Evolutionary conservation across 2,329 filamentous ascomycete genomes (phyloP), one percentile per base, ranked within the genome.

Genomic region (Nemania diffusa): DNA sequence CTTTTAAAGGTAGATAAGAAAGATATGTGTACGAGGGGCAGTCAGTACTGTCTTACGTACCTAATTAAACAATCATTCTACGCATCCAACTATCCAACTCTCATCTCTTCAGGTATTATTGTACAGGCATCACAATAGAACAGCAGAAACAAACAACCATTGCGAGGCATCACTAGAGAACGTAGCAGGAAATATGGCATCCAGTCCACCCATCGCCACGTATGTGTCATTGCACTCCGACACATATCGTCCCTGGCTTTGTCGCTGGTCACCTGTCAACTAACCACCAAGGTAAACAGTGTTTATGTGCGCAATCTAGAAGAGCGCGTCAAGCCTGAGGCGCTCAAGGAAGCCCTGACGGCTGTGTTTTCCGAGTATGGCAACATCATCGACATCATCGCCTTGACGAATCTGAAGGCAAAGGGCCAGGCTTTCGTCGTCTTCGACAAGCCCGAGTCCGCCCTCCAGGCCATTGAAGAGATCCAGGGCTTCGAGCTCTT

Each of bases 401-500:
- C 92, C 51, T 97, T 97, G 83, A 93, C 88, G 71, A 97, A 97
- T 79, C 81, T 98, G 32, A 94, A 92, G 78, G 92, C 93, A 50
- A 97, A 97, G 79, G 96, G 96, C 13, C 96, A 99, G 81, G 96
- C 96, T 0, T 99, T 99, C 78, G 83, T 99, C 57, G 94, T 98
- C 52, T 98, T 94, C 78, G 93, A 97, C 74, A 87, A 84, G 68
- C 83, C 91, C n/a, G 91, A 94, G 62, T 88, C 90, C n/a, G 94
- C 94, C 3, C 84, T 87, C 59, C 87, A 89, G 70, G 95, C 96
- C 20, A 91, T 97, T 69, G 92, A 97, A 58, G 93, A 97, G 73
- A 85, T 97, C 69, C 92, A 97, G 75, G 95, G 93, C 8, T 99
- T 99, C 79, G 92, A 97, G 73, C 83, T 99, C 4, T 97, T 97